These are phyloP conservation scores for Eimeria zaria DNA, from an alignment of 169 alveolate genomes.

Conservation along the genomic window DNA sequence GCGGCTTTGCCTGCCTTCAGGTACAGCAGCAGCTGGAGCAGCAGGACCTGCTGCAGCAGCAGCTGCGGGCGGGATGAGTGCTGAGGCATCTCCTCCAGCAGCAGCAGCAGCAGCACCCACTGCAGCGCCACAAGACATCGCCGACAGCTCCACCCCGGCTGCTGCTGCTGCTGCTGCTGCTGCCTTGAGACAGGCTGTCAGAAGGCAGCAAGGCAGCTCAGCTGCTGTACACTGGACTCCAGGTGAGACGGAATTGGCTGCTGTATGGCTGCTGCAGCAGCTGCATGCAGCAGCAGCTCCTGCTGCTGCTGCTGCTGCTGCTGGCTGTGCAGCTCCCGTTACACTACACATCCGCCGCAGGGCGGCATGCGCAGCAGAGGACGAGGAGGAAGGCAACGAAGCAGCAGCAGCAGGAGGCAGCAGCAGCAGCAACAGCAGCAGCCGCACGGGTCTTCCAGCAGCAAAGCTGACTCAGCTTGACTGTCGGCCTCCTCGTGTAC, in stretches of 20 bases:
- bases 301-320: slow-evolving; percentile 52
- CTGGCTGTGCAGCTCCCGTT: slow-evolving; percentile 4
- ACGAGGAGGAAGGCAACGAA: slow-evolving; percentile 26
- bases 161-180: slow-evolving; percentile 73
- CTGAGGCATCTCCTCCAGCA: slow-evolving; percentile 6
- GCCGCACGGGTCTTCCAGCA: slow-evolving; percentile 61
- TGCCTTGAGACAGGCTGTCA: neutral
- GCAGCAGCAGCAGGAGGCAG: slow-evolving; percentile 49
- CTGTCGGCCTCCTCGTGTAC: slow-evolving; percentile 60
- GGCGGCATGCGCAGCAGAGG: slow-evolving; percentile 48
- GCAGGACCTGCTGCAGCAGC: neutral
- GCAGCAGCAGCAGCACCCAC: slow-evolving; percentile 9
- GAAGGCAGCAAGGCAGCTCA: neutral
- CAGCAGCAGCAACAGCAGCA: slow-evolving; percentile 77
- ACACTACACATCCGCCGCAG: slow-evolving; percentile 46
- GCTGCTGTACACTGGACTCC: slow-evolving; percentile 45
- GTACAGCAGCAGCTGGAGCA: neutral
- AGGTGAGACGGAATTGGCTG: slow-evolving; percentile 12
- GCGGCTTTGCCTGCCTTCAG: neutral
- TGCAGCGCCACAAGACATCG: neutral
- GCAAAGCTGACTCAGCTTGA: slow-evolving; percentile 20
- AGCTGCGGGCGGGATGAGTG: too few relatives aligned
- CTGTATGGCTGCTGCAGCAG: slow-evolving; percentile 74
- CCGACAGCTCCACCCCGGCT: neutral
- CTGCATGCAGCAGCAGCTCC: slow-evolving; percentile 21